Evolutionary conservation across 2,329 filamentous ascomycete species (phyloP), one percentile per base, ranked within the genome.

Genomic region (Botrytis fabae): DNA sequence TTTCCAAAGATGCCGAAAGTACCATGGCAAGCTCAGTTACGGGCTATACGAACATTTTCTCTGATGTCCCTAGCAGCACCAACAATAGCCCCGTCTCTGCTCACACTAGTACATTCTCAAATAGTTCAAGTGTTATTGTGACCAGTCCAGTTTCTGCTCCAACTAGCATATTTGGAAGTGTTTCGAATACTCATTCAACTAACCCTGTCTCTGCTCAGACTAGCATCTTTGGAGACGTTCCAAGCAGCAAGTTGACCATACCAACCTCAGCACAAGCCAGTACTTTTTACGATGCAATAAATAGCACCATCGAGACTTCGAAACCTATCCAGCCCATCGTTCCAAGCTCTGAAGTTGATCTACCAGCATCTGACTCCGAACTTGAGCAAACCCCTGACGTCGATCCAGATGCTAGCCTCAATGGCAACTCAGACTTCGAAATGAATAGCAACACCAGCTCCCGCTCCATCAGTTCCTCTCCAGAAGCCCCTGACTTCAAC

Each of bases 381-480:
- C n/a, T 42, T 0, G 62, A 35, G 14, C 38, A 2, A 10, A 25
- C 44, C 2, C 35, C 25, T 18, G 35, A 28, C 35, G 1, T n/a
- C 1, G 25, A 66, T 16, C 32, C 63, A n/a, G 44, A 51, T 1
- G 6, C 5, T 10, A 28, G 32, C 16, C 64, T 14, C n/a, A 10
- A 35, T 51, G 18, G 42, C 8, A 40, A 62, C 5, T 25, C 32
- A 28, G 46, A 46, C 5, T 5, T 25, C 4, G 32, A 38, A 28
- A 46, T 22, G 5, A 5, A 12, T 25, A 35, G 40, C 18, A 16
- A 57, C n/a, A 1, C 18, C 62, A 35, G 46, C 16, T 54, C 71
- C 16, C 32, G 44, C 44, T 32, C 57, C 28, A 8, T 22, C 76
- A 75, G 46, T 78, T 81, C 71, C 78, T 83, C 71, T 79, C 78